Percentiles rank a stretch among this genome's conserved stretches.
Conservation (phyloP, 2,329 filamentous ascomycete genomes). For the Cordyceps cicadae region DNA sequence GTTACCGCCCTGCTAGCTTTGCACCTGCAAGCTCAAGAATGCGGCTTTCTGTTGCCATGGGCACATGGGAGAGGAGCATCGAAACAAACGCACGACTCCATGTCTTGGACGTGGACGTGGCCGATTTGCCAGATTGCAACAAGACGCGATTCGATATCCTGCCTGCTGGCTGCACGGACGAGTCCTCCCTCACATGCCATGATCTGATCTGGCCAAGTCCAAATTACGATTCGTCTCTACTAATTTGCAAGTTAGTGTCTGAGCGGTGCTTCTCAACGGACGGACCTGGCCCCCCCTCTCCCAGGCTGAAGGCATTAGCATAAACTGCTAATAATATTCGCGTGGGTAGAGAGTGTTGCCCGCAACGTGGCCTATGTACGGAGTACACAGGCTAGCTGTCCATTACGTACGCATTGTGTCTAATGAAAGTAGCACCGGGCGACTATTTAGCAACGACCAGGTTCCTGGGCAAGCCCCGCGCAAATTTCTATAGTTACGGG, state of each 20-base stretch:
- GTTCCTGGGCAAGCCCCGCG: background rate
- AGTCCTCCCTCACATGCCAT: background rate
- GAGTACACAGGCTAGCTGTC: too few relatives aligned
- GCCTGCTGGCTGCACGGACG: background rate
- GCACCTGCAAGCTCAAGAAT: background rate
- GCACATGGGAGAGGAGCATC: slow-evolving; percentile 1
- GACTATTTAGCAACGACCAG: background rate
- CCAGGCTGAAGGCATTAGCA: background rate
- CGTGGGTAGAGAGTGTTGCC: background rate
- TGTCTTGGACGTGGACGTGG: slow-evolving; percentile 6
- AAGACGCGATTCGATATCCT: background rate
- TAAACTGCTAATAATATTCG: background rate
- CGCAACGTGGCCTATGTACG: background rate
- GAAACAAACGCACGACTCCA: background rate
- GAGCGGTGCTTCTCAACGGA: background rate
- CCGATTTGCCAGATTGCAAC: background rate
- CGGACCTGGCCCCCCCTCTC: background rate
- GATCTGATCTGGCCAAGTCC: background rate
- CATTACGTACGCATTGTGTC: background rate
- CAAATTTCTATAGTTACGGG: background rate
- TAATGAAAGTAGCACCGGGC: background rate
- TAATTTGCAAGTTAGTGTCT: background rate
- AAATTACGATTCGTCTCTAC: background rate
- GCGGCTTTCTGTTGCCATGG: slow-evolving; percentile 8
- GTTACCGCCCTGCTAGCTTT: too few relatives aligned